Evolutionary conservation across 1,284 basidiomycete species (phyloP).

Genomic region (Pseudozyma thailandica): DNA sequence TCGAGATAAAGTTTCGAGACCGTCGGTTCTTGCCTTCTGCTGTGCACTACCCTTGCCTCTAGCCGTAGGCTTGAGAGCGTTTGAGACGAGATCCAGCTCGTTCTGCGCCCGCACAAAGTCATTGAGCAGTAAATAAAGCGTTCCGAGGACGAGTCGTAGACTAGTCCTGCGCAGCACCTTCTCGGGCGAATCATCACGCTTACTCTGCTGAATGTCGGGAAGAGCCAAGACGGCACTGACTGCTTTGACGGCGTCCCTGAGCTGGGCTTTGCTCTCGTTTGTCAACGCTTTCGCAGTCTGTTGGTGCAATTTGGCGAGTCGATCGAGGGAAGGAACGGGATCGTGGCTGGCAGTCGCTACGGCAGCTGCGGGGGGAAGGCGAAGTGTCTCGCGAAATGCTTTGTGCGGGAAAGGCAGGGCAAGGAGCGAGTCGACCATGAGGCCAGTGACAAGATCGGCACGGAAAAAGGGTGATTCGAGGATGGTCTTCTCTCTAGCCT

Average conservation of each 20-base stretch:
- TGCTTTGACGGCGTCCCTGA: conserved; percentile 19
- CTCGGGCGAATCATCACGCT: conserved; percentile 2
- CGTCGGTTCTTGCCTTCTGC: too few species aligned
- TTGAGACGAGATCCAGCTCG: conserved; percentile 34
- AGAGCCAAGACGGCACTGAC: conserved; percentile 40
- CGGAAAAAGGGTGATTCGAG: conserved; percentile 51
- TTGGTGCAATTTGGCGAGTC: conserved; percentile 22
- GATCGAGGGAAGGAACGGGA: conserved; percentile 25
- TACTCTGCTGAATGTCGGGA: conserved; percentile 18
- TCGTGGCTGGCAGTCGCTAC: conserved; percentile 21
- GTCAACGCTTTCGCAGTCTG: conserved; percentile 16
- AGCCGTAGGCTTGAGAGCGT: conserved; percentile 25
- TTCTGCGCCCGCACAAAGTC: conserved; percentile 30
- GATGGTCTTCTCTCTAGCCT: conserved; percentile 36
- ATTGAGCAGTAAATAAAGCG: conserved; percentile 18
- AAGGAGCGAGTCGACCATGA: conserved; percentile 42
- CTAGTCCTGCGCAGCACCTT: conserved; percentile 16
- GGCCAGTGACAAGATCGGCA: conserved; percentile 36
- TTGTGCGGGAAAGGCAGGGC: conserved; percentile 37
- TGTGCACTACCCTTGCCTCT: neutral
- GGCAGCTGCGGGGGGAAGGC: conserved; percentile 16
- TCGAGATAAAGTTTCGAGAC: too few species aligned
- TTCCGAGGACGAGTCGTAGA: conserved; percentile 30
- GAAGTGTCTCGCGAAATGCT: conserved; percentile 32
- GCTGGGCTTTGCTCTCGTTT: conserved; percentile 24